phyloP scores from a whole-genome alignment of 2,329 filamentous ascomycete genomes.

The Trichoderma sp. region DNA sequence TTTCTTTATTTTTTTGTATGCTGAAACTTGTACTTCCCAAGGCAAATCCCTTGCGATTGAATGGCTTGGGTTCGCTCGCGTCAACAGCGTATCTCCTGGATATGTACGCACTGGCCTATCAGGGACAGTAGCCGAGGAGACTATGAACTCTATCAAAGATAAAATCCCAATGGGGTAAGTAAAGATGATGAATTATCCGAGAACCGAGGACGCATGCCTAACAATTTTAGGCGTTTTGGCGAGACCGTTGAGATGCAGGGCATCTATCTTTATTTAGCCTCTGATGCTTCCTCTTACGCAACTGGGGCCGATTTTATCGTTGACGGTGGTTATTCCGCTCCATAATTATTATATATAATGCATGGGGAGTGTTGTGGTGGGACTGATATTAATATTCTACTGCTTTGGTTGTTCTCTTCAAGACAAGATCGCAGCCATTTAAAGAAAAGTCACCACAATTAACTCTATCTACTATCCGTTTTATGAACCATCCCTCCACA shows the following conservation, averaged over 20 bases:
- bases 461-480: background rate
- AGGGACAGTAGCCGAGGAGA: slow-evolving; percentile 30
- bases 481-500: background rate
- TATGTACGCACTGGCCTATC: slow-evolving; percentile 66
- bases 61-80: slow-evolving; percentile 71
- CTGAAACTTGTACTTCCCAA: slow-evolving; percentile 25
- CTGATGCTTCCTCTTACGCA: slow-evolving; percentile 10
- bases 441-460: background rate
- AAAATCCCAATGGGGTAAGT: slow-evolving; percentile 6
- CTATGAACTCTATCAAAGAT: slow-evolving; percentile 32
- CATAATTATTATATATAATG: slow-evolving; percentile 32
- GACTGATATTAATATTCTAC: background rate
- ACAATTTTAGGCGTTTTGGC: slow-evolving; percentile 44
- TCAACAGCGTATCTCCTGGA: slow-evolving; percentile 70
- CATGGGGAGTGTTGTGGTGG: background rate
- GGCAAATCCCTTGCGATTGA: slow-evolving; percentile 68
- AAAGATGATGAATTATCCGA: background rate
- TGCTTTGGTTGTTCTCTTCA: background rate
- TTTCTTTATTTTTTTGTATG: background rate
- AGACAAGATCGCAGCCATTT: background rate
- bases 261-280: slow-evolving; percentile 41
- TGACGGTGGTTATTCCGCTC: slow-evolving; percentile 33
- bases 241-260: slow-evolving; percentile 57
- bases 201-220: background rate
- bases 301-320: slow-evolving; percentile 13